Conservation (phyloP, 1,139 yeast species). For the Ogataea hybrid region DNA sequence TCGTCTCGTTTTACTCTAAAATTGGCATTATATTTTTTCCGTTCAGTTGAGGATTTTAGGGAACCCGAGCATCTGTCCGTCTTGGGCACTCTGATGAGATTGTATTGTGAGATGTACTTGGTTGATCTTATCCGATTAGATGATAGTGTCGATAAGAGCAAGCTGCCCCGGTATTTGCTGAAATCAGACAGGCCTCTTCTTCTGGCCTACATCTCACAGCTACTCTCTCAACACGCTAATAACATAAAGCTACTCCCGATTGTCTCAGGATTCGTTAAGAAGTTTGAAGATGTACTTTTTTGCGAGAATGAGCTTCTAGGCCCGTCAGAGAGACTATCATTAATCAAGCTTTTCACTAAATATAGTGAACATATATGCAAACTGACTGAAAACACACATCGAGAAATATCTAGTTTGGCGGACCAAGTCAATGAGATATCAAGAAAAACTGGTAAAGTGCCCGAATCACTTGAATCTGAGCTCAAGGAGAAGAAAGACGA, state of each 20-base stretch:
- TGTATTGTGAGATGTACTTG: constrained; percentile 61
- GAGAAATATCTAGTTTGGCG: constrained; percentile 36
- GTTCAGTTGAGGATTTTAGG: constrained; percentile 33
- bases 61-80: constrained; percentile 46
- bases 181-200: constrained; percentile 6
- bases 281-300: constrained; percentile 37
- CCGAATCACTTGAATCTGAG: constrained; percentile 50
- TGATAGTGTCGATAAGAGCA: constrained; percentile 29
- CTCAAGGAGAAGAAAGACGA: constrained; percentile 39
- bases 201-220: constrained; percentile 1
- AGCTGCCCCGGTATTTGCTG: constrained; percentile 40
- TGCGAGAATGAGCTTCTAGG: constrained; percentile 24
- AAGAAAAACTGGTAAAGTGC: constrained; percentile 61
- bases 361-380: constrained; percentile 49
- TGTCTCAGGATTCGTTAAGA: constrained; percentile 48
- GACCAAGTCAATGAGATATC: constrained; percentile 51
- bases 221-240: neutral
- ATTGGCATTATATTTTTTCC: constrained; percentile 48
- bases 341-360: constrained; percentile 38
- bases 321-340: constrained; percentile 24
- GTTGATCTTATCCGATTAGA: constrained; percentile 50
- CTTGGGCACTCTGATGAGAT: constrained; percentile 50
- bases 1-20: constrained; percentile 49
- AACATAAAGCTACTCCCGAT: neutral
- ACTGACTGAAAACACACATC: constrained; percentile 37